phyloP scores from a whole-genome alignment of 768 basidiomycete genomes.

The Mycena chlorophos region DNA sequence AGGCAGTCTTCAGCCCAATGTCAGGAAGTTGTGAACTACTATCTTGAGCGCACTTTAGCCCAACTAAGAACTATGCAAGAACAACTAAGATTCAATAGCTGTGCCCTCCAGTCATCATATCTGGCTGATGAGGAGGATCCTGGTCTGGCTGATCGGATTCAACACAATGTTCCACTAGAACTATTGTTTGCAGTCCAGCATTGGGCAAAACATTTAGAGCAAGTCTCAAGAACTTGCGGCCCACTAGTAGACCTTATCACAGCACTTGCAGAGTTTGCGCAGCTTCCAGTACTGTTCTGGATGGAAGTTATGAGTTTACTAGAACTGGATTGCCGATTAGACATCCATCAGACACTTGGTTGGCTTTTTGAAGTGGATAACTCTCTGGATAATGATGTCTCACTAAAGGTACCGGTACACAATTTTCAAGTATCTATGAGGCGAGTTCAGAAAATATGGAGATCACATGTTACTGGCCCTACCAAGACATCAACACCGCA shows the following conservation, averaged over 20 bases:
- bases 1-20: background rate
- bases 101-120: conserved; percentile 7
- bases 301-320: conserved; percentile 5
- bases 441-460: background rate
- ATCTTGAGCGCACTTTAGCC: background rate
- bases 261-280: background rate
- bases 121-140: conserved; percentile 5
- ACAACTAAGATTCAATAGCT: conserved; percentile 10
- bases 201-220: conserved; percentile 5
- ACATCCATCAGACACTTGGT: conserved; percentile 3
- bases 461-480: background rate
- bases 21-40: background rate
- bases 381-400: background rate
- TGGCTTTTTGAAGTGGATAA: background rate
- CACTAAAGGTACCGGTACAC: background rate
- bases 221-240: background rate
- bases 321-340: conserved; percentile 3
- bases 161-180: background rate
- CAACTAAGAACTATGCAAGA: conserved; percentile 6
- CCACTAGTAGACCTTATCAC: background rate
- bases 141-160: too few relatives aligned
- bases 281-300: conserved; percentile 4
- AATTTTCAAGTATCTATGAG: too few relatives aligned
- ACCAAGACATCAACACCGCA: background rate
- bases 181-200: conserved; percentile 3